Base-by-base conservation (phyloP, 164 flowering plant genomes). In the Piper betle region DNA sequence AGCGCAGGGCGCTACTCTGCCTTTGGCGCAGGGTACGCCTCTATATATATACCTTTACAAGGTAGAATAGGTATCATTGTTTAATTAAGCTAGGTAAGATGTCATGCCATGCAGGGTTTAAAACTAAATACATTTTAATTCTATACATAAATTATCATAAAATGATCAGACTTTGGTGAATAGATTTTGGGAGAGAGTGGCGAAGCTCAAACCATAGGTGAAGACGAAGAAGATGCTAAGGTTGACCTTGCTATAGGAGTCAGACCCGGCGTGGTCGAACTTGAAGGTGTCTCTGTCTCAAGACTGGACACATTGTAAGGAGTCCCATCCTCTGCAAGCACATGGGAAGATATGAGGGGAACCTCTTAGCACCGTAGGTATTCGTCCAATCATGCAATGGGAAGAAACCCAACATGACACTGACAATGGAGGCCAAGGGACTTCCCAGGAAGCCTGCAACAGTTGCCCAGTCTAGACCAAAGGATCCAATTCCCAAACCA, bases 401-500 rank as follows among this genome's bases (percentile, higher is more conserved):
- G 61, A 78, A 11, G 62, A 75, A 81, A n/a, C 82, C 82, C 25
- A 58, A 71, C 72, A 74, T 48, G 4, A 75, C 71, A 65, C 79
- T 79, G 11, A 77, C 20, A 39, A 81, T 75, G 2, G 82, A 79
- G 56, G 83, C 90, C 5, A 84, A 33, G 2, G 90, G 90, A 62
- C 73, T 68, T n/a, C 83, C 83, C 1, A 78, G 61, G 66, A 77
- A 80, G 39, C 78, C 67, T 7, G 86, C 76, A 2, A 75, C 77
- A 3, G 82, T 75, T 0, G 85, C 59, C 90, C 90, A 84, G 43
- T 84, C 90, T 0, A 84, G 66, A 38, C 66, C 82, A 38, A 80
- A 69, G 6, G 86, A 76, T 55, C 90, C 90, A 3, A 84, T 41
- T 0, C 90, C 90, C 5, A 84, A 72, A 46, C 86, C 90, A 1